Percentiles rank a stretch among this genome's conserved stretches.
phyloP scores from a whole-genome alignment of 768 basidiomycete species.

The Chlorophyllum brunneum region DNA sequence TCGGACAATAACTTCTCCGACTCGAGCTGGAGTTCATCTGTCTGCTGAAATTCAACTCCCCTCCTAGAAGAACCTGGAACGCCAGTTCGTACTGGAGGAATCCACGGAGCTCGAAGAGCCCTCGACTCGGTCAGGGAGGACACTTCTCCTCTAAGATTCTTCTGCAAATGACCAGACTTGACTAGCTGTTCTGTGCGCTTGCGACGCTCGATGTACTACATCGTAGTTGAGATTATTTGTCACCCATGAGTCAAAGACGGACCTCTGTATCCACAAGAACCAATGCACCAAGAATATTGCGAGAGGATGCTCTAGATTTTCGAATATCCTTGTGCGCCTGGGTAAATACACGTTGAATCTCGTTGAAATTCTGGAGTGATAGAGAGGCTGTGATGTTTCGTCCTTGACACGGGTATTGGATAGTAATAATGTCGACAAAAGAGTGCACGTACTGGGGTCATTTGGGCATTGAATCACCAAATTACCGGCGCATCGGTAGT shows the following conservation, averaged over 20 bases:
- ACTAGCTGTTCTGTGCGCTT: not conserved
- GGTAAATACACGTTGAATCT: conserved; percentile 31
- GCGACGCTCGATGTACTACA: conserved; percentile 4
- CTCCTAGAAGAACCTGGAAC: too few species aligned
- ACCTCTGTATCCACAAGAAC: conserved; percentile 19
- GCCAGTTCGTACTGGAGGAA: too few species aligned
- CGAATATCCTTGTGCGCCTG: conserved; percentile 24
- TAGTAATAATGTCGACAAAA: too few species aligned
- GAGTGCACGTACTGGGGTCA: not conserved
- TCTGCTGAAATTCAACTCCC: too few species aligned
- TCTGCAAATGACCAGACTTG: not conserved
- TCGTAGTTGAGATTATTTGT: not conserved
- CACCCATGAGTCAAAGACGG: not conserved
- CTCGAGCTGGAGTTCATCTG: too few species aligned
- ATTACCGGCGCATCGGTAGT: conserved; percentile 30
- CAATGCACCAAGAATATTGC: conserved; percentile 23
- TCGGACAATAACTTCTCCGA: too few species aligned
- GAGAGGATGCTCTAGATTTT: conserved; percentile 14
- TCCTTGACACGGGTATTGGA: too few species aligned
- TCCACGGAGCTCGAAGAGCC: too few species aligned
- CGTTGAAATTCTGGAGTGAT: conserved; percentile 20
- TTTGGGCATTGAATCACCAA: conserved; percentile 28
- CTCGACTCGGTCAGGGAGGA: too few species aligned
- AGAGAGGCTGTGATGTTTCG: conserved; percentile 37
- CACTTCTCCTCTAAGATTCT: too few species aligned